A percentile compares a stretch with the other conserved stretches of the same genome.
Evolutionary conservation across 192 early-diverging fungal species (phyloP).

Genomic region (Cetraspora pellucida): DNA sequence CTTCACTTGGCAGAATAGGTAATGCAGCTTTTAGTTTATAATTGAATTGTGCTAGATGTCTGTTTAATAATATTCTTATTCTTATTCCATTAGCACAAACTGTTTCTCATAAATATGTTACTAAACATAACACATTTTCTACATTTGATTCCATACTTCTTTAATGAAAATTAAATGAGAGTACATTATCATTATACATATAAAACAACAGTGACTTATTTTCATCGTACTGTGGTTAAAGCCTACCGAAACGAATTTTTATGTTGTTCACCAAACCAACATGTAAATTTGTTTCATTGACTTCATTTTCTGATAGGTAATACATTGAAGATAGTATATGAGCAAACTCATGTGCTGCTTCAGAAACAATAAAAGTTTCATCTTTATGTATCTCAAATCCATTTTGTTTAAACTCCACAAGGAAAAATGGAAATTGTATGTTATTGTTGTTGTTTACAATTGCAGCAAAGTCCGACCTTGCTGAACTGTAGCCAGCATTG

Average conservation of each 20-base stretch:
- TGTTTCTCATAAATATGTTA: not conserved
- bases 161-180: conserved; percentile 27
- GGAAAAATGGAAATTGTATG: conserved; percentile 30
- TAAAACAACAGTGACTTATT: conserved; percentile 14
- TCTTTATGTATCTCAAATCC: conserved; percentile 32
- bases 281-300: conserved; percentile 20
- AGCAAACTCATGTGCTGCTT: conserved; percentile 11
- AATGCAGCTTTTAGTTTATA: not conserved
- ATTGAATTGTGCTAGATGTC: not conserved
- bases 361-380: conserved; percentile 17
- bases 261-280: conserved; percentile 16
- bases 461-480: conserved; percentile 24
- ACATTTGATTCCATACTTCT: conserved; percentile 14
- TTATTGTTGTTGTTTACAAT: not conserved
- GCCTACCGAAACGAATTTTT: conserved; percentile 7
- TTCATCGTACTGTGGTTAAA: conserved; percentile 20
- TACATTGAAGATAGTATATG: conserved; percentile 14
- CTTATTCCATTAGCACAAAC: not conserved
- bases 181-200: conserved; percentile 14
- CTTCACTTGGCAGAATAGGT: not conserved
- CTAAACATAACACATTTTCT: not conserved
- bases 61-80: not conserved
- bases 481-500: conserved; percentile 14
- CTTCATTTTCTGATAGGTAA: conserved; percentile 18
- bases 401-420: conserved; percentile 21